Conservation (phyloP, 805 yeast genomes). For the Pichia heedii region DNA sequence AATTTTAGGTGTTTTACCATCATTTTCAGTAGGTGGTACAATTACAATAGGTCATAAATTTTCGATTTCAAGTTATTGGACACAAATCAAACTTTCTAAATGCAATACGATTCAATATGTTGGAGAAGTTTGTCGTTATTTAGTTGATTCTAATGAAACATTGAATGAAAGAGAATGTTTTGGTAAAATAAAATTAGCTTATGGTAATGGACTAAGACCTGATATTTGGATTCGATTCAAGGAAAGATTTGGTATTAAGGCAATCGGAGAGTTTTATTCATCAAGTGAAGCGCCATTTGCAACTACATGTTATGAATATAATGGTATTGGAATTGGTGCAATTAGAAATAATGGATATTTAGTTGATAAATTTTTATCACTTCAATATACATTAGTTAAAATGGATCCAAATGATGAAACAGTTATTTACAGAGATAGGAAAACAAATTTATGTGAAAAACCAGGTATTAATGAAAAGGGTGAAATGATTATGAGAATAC, state of each 20-base stretch:
- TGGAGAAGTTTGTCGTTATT: slow-evolving; percentile 88
- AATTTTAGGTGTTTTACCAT: slow-evolving; percentile 69
- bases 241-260: slow-evolving; percentile 60
- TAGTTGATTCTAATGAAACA: slow-evolving; percentile 37
- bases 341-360: slow-evolving; percentile 75
- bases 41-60: slow-evolving; percentile 74
- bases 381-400: slow-evolving; percentile 49
- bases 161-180: slow-evolving; percentile 18
- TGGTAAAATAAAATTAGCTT: slow-evolving; percentile 51
- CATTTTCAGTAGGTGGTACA: slow-evolving; percentile 53
- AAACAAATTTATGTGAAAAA: slow-evolving; percentile 48
- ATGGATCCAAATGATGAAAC: slow-evolving; percentile 78
- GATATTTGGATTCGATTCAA: slow-evolving; percentile 86
- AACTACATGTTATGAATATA: slow-evolving; percentile 62
- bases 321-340: slow-evolving; percentile 68
- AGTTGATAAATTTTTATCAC: slow-evolving; percentile 48
- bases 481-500: slow-evolving; percentile 72
- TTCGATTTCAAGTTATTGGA: slow-evolving; percentile 81
- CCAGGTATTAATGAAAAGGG: slow-evolving; percentile 67
- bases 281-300: slow-evolving; percentile 92
- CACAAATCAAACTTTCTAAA: slow-evolving; percentile 60
- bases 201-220: slow-evolving; percentile 84
- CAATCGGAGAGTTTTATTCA: slow-evolving; percentile 86
- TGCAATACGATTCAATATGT: slow-evolving; percentile 89
- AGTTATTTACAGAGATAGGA: slow-evolving; percentile 58